Conservation (phyloP, 495 filamentous ascomycete genomes). For the Cercophora scortea region DNA sequence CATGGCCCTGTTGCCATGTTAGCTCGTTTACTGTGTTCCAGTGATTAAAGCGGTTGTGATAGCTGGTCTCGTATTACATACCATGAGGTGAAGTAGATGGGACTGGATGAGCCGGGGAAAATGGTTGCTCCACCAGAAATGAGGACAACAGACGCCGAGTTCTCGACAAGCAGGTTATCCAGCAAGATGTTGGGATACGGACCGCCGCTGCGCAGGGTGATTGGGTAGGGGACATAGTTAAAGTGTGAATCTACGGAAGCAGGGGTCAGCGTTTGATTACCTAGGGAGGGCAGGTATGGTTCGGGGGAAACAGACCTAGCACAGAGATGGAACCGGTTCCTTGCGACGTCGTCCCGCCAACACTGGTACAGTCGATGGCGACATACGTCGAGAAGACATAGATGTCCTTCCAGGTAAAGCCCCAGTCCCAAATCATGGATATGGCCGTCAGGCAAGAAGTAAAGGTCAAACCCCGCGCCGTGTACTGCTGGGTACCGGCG, state of each 20-base stretch:
- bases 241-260: slow-evolving; percentile 57
- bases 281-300: too few species aligned
- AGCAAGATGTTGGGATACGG: neutral
- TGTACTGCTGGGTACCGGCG: slow-evolving; percentile 88
- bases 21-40: too few species aligned
- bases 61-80: too few species aligned
- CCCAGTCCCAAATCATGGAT: slow-evolving; percentile 87
- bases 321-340: slow-evolving; percentile 69
- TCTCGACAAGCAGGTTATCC: neutral
- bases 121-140: neutral
- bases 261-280: too few species aligned
- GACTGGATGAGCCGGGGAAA: neutral
- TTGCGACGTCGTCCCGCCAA: slow-evolving; percentile 40
- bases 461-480: slow-evolving; percentile 77
- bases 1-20: neutral
- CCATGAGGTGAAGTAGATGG: neutral
- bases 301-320: slow-evolving; percentile 18
- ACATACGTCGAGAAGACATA: slow-evolving; percentile 66
- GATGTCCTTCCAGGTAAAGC: slow-evolving; percentile 72
- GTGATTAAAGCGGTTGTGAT: too few species aligned
- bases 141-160: neutral
- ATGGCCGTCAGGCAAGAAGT: slow-evolving; percentile 75
- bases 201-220: slow-evolving; percentile 46
- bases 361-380: slow-evolving; percentile 67
- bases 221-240: slow-evolving; percentile 57